Conservation (phyloP, 148 eudicot genomes). For the Polygonum maritimum region DNA sequence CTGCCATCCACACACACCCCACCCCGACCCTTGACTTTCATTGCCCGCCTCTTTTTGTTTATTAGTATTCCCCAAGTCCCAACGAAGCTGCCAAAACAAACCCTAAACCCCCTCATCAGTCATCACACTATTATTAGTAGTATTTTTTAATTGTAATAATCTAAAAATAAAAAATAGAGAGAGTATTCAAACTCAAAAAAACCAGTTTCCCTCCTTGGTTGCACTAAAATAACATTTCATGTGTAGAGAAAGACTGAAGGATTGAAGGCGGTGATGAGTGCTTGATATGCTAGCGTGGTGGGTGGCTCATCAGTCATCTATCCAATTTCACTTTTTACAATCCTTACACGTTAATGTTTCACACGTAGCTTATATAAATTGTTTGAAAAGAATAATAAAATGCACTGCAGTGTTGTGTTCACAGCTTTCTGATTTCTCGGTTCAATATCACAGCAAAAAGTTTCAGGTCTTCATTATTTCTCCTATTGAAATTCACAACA, state of each 20-base stretch:
- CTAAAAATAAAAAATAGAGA: too few species aligned
- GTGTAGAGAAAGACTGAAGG: background rate
- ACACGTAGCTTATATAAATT: too few species aligned
- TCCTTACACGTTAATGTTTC: too few species aligned
- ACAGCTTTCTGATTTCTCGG: too few species aligned
- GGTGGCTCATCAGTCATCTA: background rate
- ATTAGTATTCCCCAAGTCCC: background rate
- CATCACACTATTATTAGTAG: background rate
- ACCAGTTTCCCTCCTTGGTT: background rate
- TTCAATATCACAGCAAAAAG: too few species aligned
- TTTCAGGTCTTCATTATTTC: too few species aligned
- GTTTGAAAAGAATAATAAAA: too few species aligned
- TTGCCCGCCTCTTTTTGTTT: background rate
- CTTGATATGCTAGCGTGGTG: background rate
- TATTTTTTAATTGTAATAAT: background rate
- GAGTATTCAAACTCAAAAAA: constrained; percentile 1
- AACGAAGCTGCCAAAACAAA: background rate
- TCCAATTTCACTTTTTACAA: background rate
- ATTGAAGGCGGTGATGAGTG: background rate
- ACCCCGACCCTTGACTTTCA: constrained; percentile 9
- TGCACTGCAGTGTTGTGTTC: too few species aligned
- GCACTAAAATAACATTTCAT: background rate
- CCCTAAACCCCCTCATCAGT: background rate
- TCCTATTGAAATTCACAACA: too few species aligned
- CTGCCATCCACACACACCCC: constrained; percentile 7